A percentile compares a stretch with the other conserved stretches of the same genome.
Evolutionary conservation across 2,329 filamentous ascomycete genomes (phyloP).

Genomic region (Fusarium proliferatum): DNA sequence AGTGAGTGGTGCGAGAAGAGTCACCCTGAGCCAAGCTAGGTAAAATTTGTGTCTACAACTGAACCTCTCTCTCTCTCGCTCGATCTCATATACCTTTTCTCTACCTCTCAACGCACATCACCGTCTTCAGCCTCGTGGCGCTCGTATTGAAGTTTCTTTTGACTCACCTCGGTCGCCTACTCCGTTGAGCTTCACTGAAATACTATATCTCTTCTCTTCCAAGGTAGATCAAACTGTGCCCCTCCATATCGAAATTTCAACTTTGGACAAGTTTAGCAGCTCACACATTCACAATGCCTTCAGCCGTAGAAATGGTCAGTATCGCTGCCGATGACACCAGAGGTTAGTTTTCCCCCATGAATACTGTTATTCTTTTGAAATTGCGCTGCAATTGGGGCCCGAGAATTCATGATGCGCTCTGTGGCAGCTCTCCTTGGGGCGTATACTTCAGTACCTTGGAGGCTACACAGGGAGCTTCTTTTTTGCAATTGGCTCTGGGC

Average conservation of each 20-base stretch:
- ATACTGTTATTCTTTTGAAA: neutral
- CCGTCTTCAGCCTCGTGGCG: constrained; percentile 28
- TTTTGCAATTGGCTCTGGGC: neutral
- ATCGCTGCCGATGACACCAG: constrained; percentile 59
- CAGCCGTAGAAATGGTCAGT: constrained; percentile 52
- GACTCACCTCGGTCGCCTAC: constrained; percentile 19
- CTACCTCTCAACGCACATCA: constrained; percentile 11
- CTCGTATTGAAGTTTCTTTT: constrained; percentile 24
- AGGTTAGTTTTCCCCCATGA: constrained; percentile 49
- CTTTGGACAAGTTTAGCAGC: constrained; percentile 23
- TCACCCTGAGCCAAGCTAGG: constrained; percentile 16
- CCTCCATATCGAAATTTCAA: constrained; percentile 35
- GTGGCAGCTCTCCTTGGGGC: neutral
- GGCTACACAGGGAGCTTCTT: neutral
- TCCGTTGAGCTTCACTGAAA: constrained; percentile 31
- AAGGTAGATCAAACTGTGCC: constrained; percentile 24
- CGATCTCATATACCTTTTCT: constrained; percentile 3
- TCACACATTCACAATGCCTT: constrained; percentile 48
- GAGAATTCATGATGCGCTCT: constrained; percentile 19
- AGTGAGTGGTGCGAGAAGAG: constrained; percentile 20
- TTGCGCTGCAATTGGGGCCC: neutral
- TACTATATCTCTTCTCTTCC: constrained; percentile 19
- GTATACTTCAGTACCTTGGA: neutral
- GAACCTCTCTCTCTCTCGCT: constrained; percentile 5
- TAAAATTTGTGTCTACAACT: constrained; percentile 27